Conservation (phyloP, 495 filamentous ascomycete genomes). For the Wilcoxina mikolae region DNA sequence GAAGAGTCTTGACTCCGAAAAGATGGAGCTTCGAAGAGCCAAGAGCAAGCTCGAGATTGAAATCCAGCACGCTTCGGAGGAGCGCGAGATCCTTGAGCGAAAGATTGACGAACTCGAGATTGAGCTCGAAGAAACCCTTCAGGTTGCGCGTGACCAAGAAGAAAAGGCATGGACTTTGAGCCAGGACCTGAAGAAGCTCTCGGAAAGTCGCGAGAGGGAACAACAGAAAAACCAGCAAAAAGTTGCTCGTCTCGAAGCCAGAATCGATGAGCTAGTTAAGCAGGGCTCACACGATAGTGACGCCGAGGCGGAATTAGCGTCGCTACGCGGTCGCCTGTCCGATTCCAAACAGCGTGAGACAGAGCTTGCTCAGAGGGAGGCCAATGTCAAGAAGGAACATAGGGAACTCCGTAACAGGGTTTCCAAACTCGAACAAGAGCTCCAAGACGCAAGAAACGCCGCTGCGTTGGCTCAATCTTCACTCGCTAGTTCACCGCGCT, state of each 20-base stretch:
- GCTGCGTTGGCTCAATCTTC: slow-evolving; percentile 34
- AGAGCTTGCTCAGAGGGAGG: slow-evolving; percentile 47
- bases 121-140: slow-evolving; percentile 29
- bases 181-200: slow-evolving; percentile 26
- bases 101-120: slow-evolving; percentile 33
- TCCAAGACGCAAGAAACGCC: slow-evolving; percentile 34
- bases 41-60: slow-evolving; percentile 42
- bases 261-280: slow-evolving; percentile 29
- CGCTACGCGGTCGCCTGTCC: slow-evolving; percentile 34
- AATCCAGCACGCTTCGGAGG: slow-evolving; percentile 38
- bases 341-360: slow-evolving; percentile 49
- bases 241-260: slow-evolving; percentile 22
- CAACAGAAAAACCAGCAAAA: slow-evolving; percentile 36
- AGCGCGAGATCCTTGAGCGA: slow-evolving; percentile 35
- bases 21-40: slow-evolving; percentile 40
- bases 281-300: slow-evolving; percentile 29
- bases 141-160: slow-evolving; percentile 24
- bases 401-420: slow-evolving; percentile 37
- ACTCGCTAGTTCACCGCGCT: slow-evolving; percentile 25
- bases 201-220: slow-evolving; percentile 38
- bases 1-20: slow-evolving; percentile 41
- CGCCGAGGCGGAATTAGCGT: slow-evolving; percentile 21
- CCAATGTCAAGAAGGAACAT: slow-evolving; percentile 41
- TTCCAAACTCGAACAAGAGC: slow-evolving; percentile 35
- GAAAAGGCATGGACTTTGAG: slow-evolving; percentile 29